phyloP scores from a whole-genome alignment of 257 asterid species.

The Lycium ferocissimum region DNA sequence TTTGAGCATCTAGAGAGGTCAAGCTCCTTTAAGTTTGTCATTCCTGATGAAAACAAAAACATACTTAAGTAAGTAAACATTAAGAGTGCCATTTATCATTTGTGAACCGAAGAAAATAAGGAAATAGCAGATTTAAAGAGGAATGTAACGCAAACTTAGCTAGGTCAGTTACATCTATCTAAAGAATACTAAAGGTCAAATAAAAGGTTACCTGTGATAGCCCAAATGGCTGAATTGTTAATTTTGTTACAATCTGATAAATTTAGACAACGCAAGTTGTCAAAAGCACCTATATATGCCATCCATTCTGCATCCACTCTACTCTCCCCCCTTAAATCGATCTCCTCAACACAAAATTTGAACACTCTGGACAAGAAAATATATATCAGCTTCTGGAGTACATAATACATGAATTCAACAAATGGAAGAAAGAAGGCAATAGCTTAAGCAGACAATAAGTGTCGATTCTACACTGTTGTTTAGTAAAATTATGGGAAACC shows the following conservation, averaged over 20 bases:
- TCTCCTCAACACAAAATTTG: constrained; percentile 67
- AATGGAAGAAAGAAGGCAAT: not conserved
- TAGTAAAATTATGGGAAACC: not conserved
- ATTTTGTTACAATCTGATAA: constrained; percentile 80
- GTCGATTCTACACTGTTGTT: not conserved
- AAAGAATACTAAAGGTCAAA: not conserved
- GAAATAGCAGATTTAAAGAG: not conserved
- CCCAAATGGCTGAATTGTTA: constrained; percentile 85
- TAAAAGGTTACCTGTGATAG: constrained; percentile 60
- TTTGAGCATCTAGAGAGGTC: constrained; percentile 86
- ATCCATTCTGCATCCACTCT: constrained; percentile 94
- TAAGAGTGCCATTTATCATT: constrained; percentile 16
- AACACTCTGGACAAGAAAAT: constrained; percentile 70
- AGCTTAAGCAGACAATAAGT: constrained; percentile 7
- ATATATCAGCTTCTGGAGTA: not conserved
- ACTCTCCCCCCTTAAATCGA: constrained; percentile 72
- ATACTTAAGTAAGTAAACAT: constrained; percentile 2
- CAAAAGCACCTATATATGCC: constrained; percentile 92
- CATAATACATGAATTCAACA: not conserved
- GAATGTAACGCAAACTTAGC: not conserved
- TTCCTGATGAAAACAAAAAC: constrained; percentile 56
- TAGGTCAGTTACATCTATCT: constrained; percentile 6
- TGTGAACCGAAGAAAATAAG: not conserved
- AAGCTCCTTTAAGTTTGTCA: constrained; percentile 71
- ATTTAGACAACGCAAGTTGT: constrained; percentile 63